phyloP scores from a whole-genome alignment of 2,329 filamentous ascomycete genomes.

The Myriangium duriaei region DNA sequence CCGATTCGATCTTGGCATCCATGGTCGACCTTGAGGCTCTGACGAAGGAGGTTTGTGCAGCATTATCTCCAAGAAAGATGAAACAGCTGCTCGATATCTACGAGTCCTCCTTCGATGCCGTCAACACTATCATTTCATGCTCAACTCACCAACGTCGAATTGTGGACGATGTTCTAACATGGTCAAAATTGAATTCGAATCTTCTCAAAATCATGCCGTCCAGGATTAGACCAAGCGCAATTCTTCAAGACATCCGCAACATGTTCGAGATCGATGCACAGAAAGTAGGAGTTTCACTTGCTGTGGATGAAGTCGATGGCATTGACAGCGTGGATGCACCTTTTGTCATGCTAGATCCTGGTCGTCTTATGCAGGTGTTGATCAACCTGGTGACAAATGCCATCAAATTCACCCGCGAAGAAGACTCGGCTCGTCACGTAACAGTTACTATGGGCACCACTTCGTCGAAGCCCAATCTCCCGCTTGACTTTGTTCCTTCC shows the following conservation, averaged over 20 bases:
- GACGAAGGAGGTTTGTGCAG: neutral
- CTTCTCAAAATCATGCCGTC: conserved; percentile 22
- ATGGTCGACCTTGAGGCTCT: conserved; percentile 5
- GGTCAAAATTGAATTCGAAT: conserved; percentile 34
- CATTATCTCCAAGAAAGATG: conserved; percentile 9
- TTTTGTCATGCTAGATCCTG: conserved; percentile 16
- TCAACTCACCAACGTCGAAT: conserved; percentile 34
- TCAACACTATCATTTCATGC: conserved; percentile 33
- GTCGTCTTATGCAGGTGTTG: conserved; percentile 17
- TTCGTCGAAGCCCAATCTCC: conserved; percentile 10
- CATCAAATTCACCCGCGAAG: conserved; percentile 18
- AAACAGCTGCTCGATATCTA: conserved; percentile 16
- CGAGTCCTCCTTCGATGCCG: conserved; percentile 22
- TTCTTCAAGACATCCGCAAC: conserved; percentile 18
- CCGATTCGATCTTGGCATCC: conserved; percentile 10
- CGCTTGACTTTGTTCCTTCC: conserved; percentile 13
- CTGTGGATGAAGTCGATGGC: conserved; percentile 4
- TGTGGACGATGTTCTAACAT: conserved; percentile 34
- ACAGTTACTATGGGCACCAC: conserved; percentile 14
- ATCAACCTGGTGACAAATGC: conserved; percentile 20
- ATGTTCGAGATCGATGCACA: conserved; percentile 23
- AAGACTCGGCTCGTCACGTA: conserved; percentile 11
- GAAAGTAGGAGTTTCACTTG: conserved; percentile 17
- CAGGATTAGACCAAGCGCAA: conserved; percentile 11
- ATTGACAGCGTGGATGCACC: conserved; percentile 9